Base-by-base conservation (phyloP, 2,329 filamentous ascomycete genomes). In the Trichoderma sp. region DNA sequence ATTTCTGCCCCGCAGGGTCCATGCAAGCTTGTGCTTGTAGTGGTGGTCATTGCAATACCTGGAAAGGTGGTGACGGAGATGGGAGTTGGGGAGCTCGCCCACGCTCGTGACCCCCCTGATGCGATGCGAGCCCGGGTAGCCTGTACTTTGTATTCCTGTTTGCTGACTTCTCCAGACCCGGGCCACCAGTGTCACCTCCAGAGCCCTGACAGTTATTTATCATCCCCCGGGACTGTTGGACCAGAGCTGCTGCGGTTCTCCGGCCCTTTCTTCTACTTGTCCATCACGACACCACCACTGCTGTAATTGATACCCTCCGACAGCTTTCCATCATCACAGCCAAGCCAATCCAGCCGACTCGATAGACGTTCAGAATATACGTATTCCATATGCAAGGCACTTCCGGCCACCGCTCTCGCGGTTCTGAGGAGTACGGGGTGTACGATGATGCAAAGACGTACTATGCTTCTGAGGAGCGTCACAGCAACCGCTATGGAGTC, bases 401-500 rank as follows among this genome's bases (percentile, higher is more conserved):
- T 34, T 74, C 74, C 39, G 74, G 76, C 73, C 79, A 79, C 74
- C 78, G 75, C 72, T 51, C 76, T 30, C 79, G 78, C 73, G 81
- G 81, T 53, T 86, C 84, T 8, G 81, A 83, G 63, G 86, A 88
- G 72, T 85, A 86, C 62, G 79, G 83, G 34, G 84, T 88, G 62
- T 89, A 83, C 74, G 87, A 88, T 73, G 87, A 89, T 80, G 88
- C 88, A 72, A 85, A 84, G 77, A 89, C 87, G 28, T 90, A 90
- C 77, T 90, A 90, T 74, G 81, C 86, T 39, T 85, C 86, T 28
- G 87, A 88, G 43, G 85, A 87, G 69, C 86, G 87, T 70, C 86
- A 88, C 74, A 80, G 80, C 70, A 84, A 85, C 75, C 84, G 84
- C 36, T 81, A 81, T 66, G 86, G 86, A 26, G 80, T 82, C 53